Evolutionary conservation across 331 rosid genomes (phyloP), one percentile per base, ranked within the genome.

Genomic region (Rosa hybrid): DNA sequence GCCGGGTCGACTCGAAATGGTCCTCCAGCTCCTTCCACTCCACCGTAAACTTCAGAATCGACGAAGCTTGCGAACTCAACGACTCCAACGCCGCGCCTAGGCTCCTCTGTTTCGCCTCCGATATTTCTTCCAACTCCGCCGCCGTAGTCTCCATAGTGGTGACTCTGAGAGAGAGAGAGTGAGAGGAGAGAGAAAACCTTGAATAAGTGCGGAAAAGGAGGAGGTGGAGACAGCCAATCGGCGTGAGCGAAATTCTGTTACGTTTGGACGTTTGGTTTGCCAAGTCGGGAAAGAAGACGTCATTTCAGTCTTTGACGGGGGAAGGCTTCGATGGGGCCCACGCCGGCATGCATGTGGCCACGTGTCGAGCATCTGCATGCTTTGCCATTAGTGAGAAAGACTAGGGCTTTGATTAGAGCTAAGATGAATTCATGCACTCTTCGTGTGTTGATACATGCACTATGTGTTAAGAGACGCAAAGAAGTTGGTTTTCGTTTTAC

Each of bases 21-120:
- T 74, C 73, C 60, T 85, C 87, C 42, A 85, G 80, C 10, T 88
- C 86, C 59, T 83, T 83, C 89, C 91, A 85, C 51, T 76, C 82
- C 12, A 78, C 7, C 3, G 81, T 65, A 21, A 65, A 65, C 42
- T 34, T 1, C 0, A 65, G 21, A 2, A 34, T 16, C 46, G 71
- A 34, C 5, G 71, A 65, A 0, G 71, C 71, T 16, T 38, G 21
- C 1, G 71, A 4, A 0, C 1, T 81, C 49, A 83, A 23, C 46
- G 62, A 51, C 2, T 80, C 73, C 18, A 57, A 75, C 1, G 81
- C 48, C 74, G 73, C 60, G 76, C 44, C 41, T 8, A 81, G 75
- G 23, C 67, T 30, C 14, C 70, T 73, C 83, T 71, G 91, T 75
- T 71, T 88, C 80, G 50, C n/a, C 82, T 68, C 83, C 6, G 78